Evolutionary conservation across 2,329 filamentous ascomycete species (phyloP).

Genomic region (Tolypocladium endophyticum): DNA sequence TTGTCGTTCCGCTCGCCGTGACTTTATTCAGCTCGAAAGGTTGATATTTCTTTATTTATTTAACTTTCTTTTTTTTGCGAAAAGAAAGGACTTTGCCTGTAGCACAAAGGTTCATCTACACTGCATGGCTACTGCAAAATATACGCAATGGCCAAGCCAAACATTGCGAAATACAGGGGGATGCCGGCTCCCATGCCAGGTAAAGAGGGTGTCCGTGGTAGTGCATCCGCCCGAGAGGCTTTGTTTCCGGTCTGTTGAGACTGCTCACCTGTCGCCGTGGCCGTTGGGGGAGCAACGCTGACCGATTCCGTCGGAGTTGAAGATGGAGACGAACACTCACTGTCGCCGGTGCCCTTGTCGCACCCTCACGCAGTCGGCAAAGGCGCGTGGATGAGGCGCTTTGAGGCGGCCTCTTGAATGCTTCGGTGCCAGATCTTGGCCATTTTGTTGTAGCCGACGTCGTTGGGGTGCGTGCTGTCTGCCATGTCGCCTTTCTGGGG

Average conservation of each 20-base stretch:
- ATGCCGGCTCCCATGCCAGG: neutral
- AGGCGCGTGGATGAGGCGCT: slow-evolving; percentile 10
- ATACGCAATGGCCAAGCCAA: neutral
- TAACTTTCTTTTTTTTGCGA: no score
- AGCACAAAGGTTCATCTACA: neutral
- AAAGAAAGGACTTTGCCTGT: neutral
- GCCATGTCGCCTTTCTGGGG: slow-evolving; percentile 19
- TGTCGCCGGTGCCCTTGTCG: neutral
- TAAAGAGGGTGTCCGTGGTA: neutral
- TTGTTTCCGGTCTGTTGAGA: neutral
- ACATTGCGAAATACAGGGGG: neutral
- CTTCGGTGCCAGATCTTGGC: slow-evolving; percentile 23
- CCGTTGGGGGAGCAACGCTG: neutral
- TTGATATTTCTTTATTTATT: no score
- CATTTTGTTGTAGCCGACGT: slow-evolving; percentile 30
- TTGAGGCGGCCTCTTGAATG: slow-evolving; percentile 14
- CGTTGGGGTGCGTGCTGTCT: slow-evolving; percentile 28
- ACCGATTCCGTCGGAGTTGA: neutral
- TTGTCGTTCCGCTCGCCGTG: neutral
- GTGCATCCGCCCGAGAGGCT: neutral
- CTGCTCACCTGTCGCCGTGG: neutral
- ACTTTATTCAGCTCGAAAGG: neutral
- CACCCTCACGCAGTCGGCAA: neutral
- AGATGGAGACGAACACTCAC: neutral
- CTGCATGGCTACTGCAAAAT: neutral